These are phyloP conservation scores for Moesziomyces sp. DNA, from an alignment of 1,284 basidiomycete genomes.

Conservation along the genomic window DNA sequence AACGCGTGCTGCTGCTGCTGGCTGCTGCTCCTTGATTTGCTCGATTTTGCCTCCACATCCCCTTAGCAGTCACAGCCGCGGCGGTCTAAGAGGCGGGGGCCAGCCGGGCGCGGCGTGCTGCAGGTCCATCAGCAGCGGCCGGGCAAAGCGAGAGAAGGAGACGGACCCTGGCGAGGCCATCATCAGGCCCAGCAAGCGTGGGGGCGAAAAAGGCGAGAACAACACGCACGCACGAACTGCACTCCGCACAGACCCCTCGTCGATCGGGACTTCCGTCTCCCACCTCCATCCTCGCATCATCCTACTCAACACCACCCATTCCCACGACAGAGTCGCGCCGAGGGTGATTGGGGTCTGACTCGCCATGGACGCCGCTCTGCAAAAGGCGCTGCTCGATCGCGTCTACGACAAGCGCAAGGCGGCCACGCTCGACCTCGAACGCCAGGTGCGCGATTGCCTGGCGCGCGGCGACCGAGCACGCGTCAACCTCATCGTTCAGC, in stretches of 20 bases:
- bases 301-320: neutral
- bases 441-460: slow-evolving; percentile 90
- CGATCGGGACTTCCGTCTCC: neutral
- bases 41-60: too few relatives aligned
- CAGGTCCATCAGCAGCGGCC: too few relatives aligned
- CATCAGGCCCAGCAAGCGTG: neutral
- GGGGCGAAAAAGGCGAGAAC: neutral
- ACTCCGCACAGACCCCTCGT: neutral
- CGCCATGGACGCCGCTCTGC: slow-evolving; percentile 55
- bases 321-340: neutral
- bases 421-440: slow-evolving; percentile 93
- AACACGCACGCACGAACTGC: neutral
- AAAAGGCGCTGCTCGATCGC: slow-evolving; percentile 66
- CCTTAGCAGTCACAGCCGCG: too few relatives aligned
- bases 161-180: too few relatives aligned
- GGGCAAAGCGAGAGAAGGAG: too few relatives aligned
- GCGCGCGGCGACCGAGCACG: slow-evolving; percentile 81
- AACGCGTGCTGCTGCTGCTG: too few relatives aligned
- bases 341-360: neutral
- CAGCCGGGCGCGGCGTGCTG: too few relatives aligned
- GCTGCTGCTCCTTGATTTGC: too few relatives aligned
- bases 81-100: neutral
- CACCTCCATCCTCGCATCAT: too few relatives aligned
- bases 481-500: slow-evolving; percentile 89
- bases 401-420: slow-evolving; percentile 92